Evolutionary conservation across 2,329 filamentous ascomycete species (phyloP), one percentile per base, ranked within the genome.

Genomic region (Blastomyces silverae): DNA sequence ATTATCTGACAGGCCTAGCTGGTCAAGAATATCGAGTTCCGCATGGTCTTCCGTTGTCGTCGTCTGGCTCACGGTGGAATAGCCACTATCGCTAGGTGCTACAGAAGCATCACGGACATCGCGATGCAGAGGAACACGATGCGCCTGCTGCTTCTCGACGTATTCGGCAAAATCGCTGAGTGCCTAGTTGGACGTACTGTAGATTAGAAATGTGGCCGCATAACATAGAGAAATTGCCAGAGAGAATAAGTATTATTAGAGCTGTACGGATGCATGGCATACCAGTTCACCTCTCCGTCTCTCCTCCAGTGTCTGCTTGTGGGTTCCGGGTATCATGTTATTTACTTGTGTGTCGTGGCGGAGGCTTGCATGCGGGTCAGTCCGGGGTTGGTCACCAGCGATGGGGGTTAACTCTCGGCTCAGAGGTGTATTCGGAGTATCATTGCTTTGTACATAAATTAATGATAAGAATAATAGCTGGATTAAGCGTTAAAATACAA

Each of bases 111-210:
- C 67, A 39, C 75, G 69, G 64, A 64, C 10, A 17, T 59, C 39
- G 22, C 53, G 75, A 72, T 20, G 79, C 75, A 52, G 76, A 75
- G 53, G 77, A 78, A 58, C 72, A 53, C 78, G 77, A 34, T 73
- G 75, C 31, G 87, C 87, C 77, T 97, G 94, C 76, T 97, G 92
- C 75, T 92, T 89, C 77, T 97, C 92, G 69, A 97, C 94, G 73
- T 97, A 97, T 73, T 99, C 94, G 76, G 92, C 92, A 75, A 99
- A 99, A 72, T 97, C 94, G 80, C 90, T 94, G 64, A 99, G 84
- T 15, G 93, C 92, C 85, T 87, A 64, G 25, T 61, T 39, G 11
- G 34, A 28, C 37, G 10, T 39, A 39, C 2, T 5, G 22, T 37
- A 44, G 61, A 53, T 37, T 60, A 39, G 34, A 39, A 50, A 39